phyloP scores from a whole-genome alignment of 2,329 filamentous ascomycete species.

The Penicillium fuscoglaucum region DNA sequence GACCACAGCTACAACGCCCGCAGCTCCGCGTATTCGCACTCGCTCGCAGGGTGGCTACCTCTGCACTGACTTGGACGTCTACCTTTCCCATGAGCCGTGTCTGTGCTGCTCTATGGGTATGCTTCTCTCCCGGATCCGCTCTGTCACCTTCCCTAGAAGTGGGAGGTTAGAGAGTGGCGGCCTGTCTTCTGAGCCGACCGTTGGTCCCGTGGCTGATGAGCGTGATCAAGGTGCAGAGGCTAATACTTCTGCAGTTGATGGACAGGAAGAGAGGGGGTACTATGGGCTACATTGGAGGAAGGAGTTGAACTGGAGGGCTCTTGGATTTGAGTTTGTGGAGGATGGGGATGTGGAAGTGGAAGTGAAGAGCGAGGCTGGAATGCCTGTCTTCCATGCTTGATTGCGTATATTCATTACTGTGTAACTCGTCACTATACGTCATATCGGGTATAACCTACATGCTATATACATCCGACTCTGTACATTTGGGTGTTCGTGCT shows the following conservation, averaged over 20 bases:
- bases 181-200: constrained; percentile 68
- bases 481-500: not conserved
- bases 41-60: constrained; percentile 83
- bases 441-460: not conserved
- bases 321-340: constrained; percentile 50
- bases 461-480: not conserved
- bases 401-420: not conserved
- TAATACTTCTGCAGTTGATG: not conserved
- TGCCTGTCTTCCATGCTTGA: constrained; percentile 9
- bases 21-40: constrained; percentile 65
- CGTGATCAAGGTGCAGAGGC: constrained; percentile 19
- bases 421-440: not conserved
- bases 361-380: not conserved
- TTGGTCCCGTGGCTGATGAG: constrained; percentile 14
- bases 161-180: constrained; percentile 82
- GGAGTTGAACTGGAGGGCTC: constrained; percentile 53
- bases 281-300: constrained; percentile 67
- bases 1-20: not conserved
- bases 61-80: constrained; percentile 89
- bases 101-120: constrained; percentile 97
- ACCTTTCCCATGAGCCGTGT: constrained; percentile 93
- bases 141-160: constrained; percentile 65
- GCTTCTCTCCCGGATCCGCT: constrained; percentile 86
- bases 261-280: constrained; percentile 24
- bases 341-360: constrained; percentile 10